Evolutionary conservation across 2,329 filamentous ascomycete species (phyloP), one percentile per base, ranked within the genome.

Genomic region (Tricladium varicosporioides): DNA sequence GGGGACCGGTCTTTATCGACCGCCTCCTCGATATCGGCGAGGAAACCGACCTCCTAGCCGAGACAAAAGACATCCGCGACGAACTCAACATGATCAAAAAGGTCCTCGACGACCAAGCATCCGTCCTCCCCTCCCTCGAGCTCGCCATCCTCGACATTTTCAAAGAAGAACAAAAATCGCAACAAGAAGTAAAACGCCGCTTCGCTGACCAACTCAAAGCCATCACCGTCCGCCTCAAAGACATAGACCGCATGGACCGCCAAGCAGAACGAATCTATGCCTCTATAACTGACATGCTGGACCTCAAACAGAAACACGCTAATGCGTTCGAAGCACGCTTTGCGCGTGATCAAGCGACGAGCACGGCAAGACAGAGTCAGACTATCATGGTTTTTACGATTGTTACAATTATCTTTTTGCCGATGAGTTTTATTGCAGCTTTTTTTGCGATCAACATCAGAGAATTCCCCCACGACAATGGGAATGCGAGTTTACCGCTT

Each of bases 231-330:
- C 62, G 66, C 43, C 47, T 60, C 15, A 65, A 67, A 46, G 64
- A 67, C 33, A 63, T 66, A 11, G 86, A 91, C 60, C 87, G 86
- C 61, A 85, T 95, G 72, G 90, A 96, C 73, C 80, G 83, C 57
- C 85, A 92, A 70, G 87, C 96, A 72, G 91, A 96, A 69, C 79
- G 81, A 57, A 85, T 90, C 50, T 89, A 92, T 57, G 77, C 80
- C 27, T 79, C 81, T 43, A 78, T 97, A 48, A 86, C 89, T 66
- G 86, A 91, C 60, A 81, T 81, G 9, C 78, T 91, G 14, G 65
- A 68, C 22, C 58, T 67, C 13, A 65, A 67, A 45, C 65, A 68
- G 46, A 68, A 68, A 51, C 65, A 68, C 48, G 66, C 66, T 4
- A 68, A 67, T 46, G 63, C 63, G n/a, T 68, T 67, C 31, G 66